These are phyloP conservation scores for Hylodesmum podocarpum DNA, from an alignment of 306 rosid genomes.

Conservation along the genomic window DNA sequence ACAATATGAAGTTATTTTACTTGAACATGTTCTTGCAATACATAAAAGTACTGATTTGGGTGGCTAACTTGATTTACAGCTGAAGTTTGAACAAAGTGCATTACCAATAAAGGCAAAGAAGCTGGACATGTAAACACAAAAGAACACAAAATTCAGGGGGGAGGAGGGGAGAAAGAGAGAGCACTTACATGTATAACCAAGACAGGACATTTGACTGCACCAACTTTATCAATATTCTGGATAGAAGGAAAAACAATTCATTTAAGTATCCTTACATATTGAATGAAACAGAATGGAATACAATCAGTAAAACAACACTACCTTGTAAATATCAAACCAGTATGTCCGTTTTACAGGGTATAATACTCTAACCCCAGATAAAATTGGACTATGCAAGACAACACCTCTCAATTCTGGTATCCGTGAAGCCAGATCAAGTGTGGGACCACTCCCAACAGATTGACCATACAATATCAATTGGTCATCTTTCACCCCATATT, in stretches of 20 bases:
- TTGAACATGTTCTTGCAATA: not conserved
- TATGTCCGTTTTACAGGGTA: conserved; percentile 87
- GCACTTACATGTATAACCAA: conserved; percentile 88
- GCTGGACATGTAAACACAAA: not conserved
- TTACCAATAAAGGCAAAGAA: conserved; percentile 14
- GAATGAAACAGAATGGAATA: conserved; percentile 27
- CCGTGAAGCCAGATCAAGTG: conserved; percentile 87
- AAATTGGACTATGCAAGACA: conserved; percentile 87
- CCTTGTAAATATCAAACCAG: conserved; percentile 98
- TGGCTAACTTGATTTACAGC: not conserved
- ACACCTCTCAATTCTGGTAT: conserved; percentile 74
- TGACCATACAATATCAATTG: conserved; percentile 89
- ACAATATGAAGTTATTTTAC: not conserved
- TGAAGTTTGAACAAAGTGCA: not conserved
- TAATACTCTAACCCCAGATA: conserved; percentile 87
- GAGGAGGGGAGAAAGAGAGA: not conserved
- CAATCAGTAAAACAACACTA: conserved; percentile 21
- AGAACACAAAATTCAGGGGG: not conserved
- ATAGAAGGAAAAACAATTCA: conserved; percentile 13
- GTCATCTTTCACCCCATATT: conserved; percentile 78
- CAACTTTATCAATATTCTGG: conserved; percentile 90
- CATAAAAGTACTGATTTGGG: not conserved
- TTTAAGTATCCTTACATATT: conserved; percentile 9
- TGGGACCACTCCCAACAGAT: conserved; percentile 97
- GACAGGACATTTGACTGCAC: conserved; percentile 73